These are phyloP conservation scores for Trichoderma endophyticum DNA, from an alignment of 2,329 filamentous ascomycete species.

Conservation along the genomic window DNA sequence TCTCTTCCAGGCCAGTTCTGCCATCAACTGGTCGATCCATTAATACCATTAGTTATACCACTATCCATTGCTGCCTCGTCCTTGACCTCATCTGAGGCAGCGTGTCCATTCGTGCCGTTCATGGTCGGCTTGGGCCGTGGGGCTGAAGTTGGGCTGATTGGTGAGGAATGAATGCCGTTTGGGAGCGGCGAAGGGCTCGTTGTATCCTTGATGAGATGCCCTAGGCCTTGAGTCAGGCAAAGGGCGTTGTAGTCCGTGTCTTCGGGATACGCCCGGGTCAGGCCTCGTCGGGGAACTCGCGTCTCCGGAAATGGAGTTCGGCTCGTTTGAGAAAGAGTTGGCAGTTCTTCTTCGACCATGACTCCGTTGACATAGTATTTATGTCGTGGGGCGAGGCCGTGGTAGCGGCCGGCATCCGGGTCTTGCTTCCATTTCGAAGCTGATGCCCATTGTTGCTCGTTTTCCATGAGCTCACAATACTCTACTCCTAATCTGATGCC, in stretches of 20 bases:
- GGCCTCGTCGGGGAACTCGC: slow-evolving; percentile 53
- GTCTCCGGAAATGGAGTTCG: slow-evolving; percentile 53
- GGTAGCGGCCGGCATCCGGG: slow-evolving; percentile 49
- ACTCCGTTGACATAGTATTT: slow-evolving; percentile 59
- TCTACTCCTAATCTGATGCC: slow-evolving; percentile 54
- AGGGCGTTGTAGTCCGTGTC: slow-evolving; percentile 57
- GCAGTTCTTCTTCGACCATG: slow-evolving; percentile 50
- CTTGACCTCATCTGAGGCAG: slow-evolving; percentile 22
- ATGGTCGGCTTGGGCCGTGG: slow-evolving; percentile 26
- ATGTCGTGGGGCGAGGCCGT: slow-evolving; percentile 53
- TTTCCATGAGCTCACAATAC: slow-evolving; percentile 58
- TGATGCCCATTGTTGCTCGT: slow-evolving; percentile 44
- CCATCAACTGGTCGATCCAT: slow-evolving; percentile 24
- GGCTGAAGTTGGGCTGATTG: slow-evolving; percentile 37
- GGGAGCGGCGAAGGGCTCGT: slow-evolving; percentile 40
- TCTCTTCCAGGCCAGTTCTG: neutral
- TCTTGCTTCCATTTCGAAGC: slow-evolving; percentile 59
- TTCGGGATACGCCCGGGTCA: slow-evolving; percentile 50
- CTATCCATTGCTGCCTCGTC: slow-evolving; percentile 24
- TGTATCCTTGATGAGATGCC: slow-evolving; percentile 49
- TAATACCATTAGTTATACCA: slow-evolving; percentile 30
- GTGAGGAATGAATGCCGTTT: slow-evolving; percentile 49
- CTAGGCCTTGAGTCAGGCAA: slow-evolving; percentile 56
- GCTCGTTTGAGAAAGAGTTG: slow-evolving; percentile 47
- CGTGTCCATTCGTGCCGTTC: slow-evolving; percentile 32